phyloP scores from a whole-genome alignment of 306 rosid genomes.

The Corylus heterophylla region DNA sequence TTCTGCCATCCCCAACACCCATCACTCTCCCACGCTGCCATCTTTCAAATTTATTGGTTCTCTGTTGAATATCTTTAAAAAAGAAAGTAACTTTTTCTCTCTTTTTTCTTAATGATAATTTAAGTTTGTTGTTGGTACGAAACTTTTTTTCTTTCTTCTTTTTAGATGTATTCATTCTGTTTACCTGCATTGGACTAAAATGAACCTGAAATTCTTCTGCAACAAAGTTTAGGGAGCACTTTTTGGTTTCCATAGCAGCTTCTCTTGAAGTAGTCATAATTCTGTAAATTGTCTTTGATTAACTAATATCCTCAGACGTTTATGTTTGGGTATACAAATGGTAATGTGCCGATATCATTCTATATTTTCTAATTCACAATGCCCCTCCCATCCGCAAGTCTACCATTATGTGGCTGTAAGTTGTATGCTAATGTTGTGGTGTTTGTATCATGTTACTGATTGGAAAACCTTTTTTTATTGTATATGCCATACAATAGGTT shows the following conservation, averaged over 20 bases:
- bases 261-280: background rate
- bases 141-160: background rate
- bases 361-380: background rate
- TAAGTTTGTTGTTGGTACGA: background rate
- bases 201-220: background rate
- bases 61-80: background rate
- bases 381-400: background rate
- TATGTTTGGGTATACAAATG: background rate
- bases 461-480: slow-evolving; percentile 4
- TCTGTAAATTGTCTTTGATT: background rate
- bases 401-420: slow-evolving; percentile 14
- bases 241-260: background rate
- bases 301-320: background rate
- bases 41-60: background rate
- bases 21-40: background rate
- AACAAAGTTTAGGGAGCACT: background rate
- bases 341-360: background rate
- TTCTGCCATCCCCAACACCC: too few relatives aligned
- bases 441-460: slow-evolving; percentile 23
- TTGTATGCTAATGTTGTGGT: slow-evolving; percentile 24
- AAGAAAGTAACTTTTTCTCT: background rate
- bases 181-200: background rate
- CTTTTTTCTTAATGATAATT: background rate
- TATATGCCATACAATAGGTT: slow-evolving; percentile 47
- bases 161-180: background rate